Evolutionary conservation across 1,139 yeast genomes (phyloP).

Genomic region (Geotrichum cucujoidarum): DNA sequence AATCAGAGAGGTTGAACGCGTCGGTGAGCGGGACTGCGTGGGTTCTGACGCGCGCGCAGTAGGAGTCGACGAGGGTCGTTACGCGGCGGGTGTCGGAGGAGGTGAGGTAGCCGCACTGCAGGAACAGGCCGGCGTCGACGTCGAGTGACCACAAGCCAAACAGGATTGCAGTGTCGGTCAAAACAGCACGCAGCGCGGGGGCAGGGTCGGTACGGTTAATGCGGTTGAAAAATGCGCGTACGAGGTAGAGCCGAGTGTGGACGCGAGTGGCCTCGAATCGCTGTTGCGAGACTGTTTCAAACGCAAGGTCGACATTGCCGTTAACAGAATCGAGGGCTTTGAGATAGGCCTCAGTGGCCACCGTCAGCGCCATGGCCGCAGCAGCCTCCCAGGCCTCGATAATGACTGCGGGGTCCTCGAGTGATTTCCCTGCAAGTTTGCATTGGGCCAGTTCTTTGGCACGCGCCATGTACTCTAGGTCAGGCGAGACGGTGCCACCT

Average conservation of each 20-base stretch:
- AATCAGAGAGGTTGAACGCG: conserved; percentile 81
- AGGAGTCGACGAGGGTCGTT: conserved; percentile 35
- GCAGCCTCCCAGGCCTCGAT: conserved; percentile 39
- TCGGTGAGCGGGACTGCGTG: conserved; percentile 83
- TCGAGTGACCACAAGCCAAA: conserved; percentile 72
- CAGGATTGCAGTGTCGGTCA: conserved; percentile 49
- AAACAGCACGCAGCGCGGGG: conserved; percentile 36
- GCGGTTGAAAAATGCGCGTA: conserved; percentile 33
- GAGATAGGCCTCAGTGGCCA: conserved; percentile 28
- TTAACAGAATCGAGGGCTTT: conserved; percentile 24
- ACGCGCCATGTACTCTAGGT: conserved; percentile 24
- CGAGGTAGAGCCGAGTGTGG: conserved; percentile 34
- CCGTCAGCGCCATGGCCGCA: conserved; percentile 33
- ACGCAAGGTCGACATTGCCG: conserved; percentile 31
- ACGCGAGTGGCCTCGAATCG: conserved; percentile 37
- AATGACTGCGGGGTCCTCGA: conserved; percentile 28
- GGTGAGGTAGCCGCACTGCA: conserved; percentile 55
- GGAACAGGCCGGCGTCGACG: conserved; percentile 68
- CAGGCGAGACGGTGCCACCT: conserved; percentile 29
- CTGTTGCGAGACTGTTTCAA: conserved; percentile 36
- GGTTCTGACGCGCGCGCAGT: conserved; percentile 46
- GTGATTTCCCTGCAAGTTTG: conserved; percentile 25
- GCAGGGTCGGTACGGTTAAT: conserved; percentile 21
- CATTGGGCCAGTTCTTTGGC: conserved; percentile 24
- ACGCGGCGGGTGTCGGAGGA: conserved; percentile 36